Evolutionary conservation across 2,329 filamentous ascomycete genomes (phyloP).

Genomic region (Aureobasidium namibiae): DNA sequence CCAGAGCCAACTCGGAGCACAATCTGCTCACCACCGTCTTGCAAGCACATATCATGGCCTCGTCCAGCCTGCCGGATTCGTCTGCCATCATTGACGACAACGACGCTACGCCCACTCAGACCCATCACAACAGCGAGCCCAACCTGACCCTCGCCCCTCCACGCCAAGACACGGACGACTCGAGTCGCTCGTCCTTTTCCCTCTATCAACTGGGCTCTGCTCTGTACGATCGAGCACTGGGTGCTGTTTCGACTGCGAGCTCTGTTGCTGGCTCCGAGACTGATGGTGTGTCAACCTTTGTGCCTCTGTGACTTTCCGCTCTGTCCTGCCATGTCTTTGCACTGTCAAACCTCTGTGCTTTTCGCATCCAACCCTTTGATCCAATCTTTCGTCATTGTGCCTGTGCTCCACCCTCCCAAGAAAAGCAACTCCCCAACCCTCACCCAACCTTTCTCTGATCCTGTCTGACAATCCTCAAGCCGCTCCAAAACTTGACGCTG

Average conservation of each 20-base stretch:
- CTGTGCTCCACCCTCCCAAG: background rate
- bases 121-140: slow-evolving; percentile 44
- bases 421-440: background rate
- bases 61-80: slow-evolving; percentile 24
- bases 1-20: background rate
- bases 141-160: slow-evolving; percentile 8
- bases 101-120: slow-evolving; percentile 20
- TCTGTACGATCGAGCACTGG: slow-evolving; percentile 44
- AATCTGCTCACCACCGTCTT: slow-evolving; percentile 24
- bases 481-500: background rate
- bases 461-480: background rate
- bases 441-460: background rate
- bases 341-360: too few species aligned
- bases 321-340: too few species aligned
- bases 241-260: slow-evolving; percentile 35
- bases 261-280: slow-evolving; percentile 38
- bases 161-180: slow-evolving; percentile 32
- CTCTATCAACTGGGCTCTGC: slow-evolving; percentile 61
- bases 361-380: background rate
- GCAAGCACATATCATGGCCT: slow-evolving; percentile 24
- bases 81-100: slow-evolving; percentile 40
- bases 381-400: background rate
- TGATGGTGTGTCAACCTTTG: slow-evolving; percentile 28
- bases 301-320: background rate
- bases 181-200: slow-evolving; percentile 63